Conservation (phyloP, 352 stramenopile genomes). For the Globisporangium alternatum region DNA sequence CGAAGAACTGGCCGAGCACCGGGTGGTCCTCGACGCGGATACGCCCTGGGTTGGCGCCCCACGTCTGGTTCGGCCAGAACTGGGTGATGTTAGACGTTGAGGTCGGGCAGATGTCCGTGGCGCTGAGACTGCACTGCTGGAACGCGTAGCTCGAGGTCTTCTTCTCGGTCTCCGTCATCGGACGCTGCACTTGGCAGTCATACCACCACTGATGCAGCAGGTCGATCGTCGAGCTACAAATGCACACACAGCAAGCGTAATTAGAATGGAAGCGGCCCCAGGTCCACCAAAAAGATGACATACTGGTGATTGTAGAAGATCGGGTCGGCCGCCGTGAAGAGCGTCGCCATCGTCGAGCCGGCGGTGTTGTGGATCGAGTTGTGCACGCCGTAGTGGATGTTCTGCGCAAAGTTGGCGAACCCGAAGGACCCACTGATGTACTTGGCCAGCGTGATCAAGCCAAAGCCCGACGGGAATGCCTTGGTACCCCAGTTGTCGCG, state of each 20-base stretch:
- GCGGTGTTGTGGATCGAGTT: slow-evolving; percentile 49
- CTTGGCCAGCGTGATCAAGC: slow-evolving; percentile 27
- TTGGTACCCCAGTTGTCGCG: slow-evolving; percentile 30
- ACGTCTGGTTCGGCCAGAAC: slow-evolving; percentile 27
- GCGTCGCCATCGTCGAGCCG: slow-evolving; percentile 32
- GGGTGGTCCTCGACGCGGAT: slow-evolving; percentile 42
- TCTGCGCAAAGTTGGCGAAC: slow-evolving; percentile 30
- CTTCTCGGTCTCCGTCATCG: slow-evolving; percentile 25
- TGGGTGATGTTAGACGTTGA: slow-evolving; percentile 42
- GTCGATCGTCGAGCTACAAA: slow-evolving; percentile 33
- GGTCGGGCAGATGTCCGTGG: slow-evolving; percentile 8
- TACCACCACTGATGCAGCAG: slow-evolving; percentile 37
- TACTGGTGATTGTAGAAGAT: slow-evolving; percentile 58
- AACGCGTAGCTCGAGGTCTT: slow-evolving; percentile 32
- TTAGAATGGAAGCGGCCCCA: not conserved
- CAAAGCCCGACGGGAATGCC: slow-evolving; percentile 42
- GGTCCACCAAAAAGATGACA: not conserved
- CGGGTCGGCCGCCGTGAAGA: slow-evolving; percentile 34
- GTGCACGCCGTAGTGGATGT: slow-evolving; percentile 46
- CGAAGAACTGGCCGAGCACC: slow-evolving; percentile 43
- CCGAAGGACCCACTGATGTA: slow-evolving; percentile 26
- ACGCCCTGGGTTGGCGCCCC: slow-evolving; percentile 1
- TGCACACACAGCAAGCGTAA: not conserved
- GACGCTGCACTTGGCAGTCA: slow-evolving; percentile 38
- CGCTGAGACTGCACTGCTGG: slow-evolving; percentile 24